Percentiles rank a stretch among this genome's conserved stretches.
Evolutionary conservation across 371 early-diverging fungal species (phyloP).

Genomic region (Smittium culicis): DNA sequence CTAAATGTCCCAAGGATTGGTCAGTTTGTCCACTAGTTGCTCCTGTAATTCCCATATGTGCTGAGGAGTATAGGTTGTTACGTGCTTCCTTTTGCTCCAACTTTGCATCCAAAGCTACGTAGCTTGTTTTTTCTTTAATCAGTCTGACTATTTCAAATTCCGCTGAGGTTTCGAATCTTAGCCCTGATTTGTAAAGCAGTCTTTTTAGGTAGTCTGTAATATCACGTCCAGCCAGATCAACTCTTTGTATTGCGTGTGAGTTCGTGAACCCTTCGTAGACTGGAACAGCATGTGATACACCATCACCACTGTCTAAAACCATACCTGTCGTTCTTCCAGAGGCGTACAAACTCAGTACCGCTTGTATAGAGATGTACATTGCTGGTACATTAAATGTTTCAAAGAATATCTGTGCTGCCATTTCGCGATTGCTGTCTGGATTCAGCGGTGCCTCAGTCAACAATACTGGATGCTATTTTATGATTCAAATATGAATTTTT

Average conservation of each 20-base stretch:
- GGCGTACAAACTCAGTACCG: conserved; percentile 82
- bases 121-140: conserved; percentile 91
- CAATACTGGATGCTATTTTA: conserved; percentile 73
- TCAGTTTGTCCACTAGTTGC: conserved; percentile 26
- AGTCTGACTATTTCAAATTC: conserved; percentile 86
- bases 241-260: conserved; percentile 78
- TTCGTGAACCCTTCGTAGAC: conserved; percentile 94
- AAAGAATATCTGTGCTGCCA: conserved; percentile 86
- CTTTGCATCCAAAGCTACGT: conserved; percentile 72
- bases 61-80: neutral
- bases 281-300: conserved; percentile 87
- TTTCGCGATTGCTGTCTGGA: conserved; percentile 75
- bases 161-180: conserved; percentile 74
- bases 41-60: conserved; percentile 6
- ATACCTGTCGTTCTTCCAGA: conserved; percentile 94
- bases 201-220: conserved; percentile 78
- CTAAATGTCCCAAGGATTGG: neutral
- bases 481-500: neutral
- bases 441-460: conserved; percentile 92
- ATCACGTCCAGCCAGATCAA: conserved; percentile 88
- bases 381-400: conserved; percentile 96
- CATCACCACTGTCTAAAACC: conserved; percentile 87
- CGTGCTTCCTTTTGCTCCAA: conserved; percentile 71
- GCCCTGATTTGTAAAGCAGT: conserved; percentile 73
- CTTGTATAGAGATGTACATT: conserved; percentile 85